phyloP scores from a whole-genome alignment of 2,329 filamentous ascomycete genomes.

The Cryphonectria japonica region DNA sequence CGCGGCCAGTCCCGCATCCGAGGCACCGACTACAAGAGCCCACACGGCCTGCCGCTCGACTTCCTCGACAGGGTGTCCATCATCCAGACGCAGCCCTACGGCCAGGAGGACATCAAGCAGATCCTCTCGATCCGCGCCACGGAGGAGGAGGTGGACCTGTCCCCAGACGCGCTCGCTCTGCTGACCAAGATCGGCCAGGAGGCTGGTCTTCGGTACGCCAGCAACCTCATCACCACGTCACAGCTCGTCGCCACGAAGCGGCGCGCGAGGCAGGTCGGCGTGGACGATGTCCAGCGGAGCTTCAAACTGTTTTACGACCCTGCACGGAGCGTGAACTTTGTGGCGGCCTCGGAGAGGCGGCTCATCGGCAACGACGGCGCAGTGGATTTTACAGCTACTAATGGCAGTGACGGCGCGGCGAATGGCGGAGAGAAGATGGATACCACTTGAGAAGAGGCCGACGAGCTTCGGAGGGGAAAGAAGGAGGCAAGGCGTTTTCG shows the following conservation, averaged over 20 bases:
- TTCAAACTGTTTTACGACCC: constrained; percentile 95
- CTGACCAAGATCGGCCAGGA: constrained; percentile 96
- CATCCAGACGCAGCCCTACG: constrained; percentile 89
- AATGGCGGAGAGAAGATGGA: constrained; percentile 47
- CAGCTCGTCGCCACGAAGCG: constrained; percentile 87
- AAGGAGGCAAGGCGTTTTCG: constrained; percentile 26
- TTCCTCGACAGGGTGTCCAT: constrained; percentile 96
- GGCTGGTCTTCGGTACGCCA: constrained; percentile 91
- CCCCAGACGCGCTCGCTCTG: constrained; percentile 85
- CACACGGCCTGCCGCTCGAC: constrained; percentile 92
- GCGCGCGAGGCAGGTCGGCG: constrained; percentile 77
- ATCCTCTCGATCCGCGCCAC: constrained; percentile 91
- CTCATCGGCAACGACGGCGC: constrained; percentile 86
- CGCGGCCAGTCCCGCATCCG: constrained; percentile 88
- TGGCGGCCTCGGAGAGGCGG: constrained; percentile 86
- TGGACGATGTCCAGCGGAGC: constrained; percentile 90
- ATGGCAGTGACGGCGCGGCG: constrained; percentile 48
- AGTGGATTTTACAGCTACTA: constrained; percentile 69
- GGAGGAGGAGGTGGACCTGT: constrained; percentile 94
- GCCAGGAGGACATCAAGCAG: constrained; percentile 82
- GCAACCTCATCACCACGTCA: constrained; percentile 94
- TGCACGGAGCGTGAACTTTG: constrained; percentile 84
- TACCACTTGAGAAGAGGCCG: constrained; percentile 40
- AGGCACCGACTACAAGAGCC: constrained; percentile 89
- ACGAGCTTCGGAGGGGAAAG: background rate